A percentile compares a stretch with the other conserved stretches of the same genome.
Evolutionary conservation across 495 filamentous ascomycete species (phyloP).

Genomic region (Xylaria nigripes): DNA sequence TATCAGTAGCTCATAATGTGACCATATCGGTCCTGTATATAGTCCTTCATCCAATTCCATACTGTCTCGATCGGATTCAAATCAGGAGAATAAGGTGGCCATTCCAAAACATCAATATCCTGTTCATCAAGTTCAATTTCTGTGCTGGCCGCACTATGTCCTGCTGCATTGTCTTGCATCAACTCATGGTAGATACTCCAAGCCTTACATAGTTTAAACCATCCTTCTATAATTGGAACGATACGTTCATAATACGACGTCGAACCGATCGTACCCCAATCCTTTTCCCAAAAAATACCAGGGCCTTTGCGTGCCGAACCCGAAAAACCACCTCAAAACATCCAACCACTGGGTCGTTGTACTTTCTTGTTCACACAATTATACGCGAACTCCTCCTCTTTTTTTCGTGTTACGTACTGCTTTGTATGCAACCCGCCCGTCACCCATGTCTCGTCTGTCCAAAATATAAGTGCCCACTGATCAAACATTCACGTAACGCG

Average conservation of each 20-base stretch:
- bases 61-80: conserved; percentile 24
- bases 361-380: conserved; percentile 11
- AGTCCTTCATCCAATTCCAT: conserved; percentile 25
- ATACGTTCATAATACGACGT: conserved; percentile 16
- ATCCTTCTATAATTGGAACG: conserved; percentile 11
- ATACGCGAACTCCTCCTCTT: not conserved
- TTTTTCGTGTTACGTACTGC: conserved; percentile 12
- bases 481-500: conserved; percentile 17
- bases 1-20: not conserved
- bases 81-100: conserved; percentile 21
- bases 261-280: conserved; percentile 21
- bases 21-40: conserved; percentile 9
- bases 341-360: conserved; percentile 18
- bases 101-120: conserved; percentile 17
- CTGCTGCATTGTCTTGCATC: not conserved
- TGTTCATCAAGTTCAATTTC: not conserved
- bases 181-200: not conserved
- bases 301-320: conserved; percentile 16
- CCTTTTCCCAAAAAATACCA: conserved; percentile 28
- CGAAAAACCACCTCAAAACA: conserved; percentile 25
- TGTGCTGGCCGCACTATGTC: not conserved
- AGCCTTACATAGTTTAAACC: not conserved
- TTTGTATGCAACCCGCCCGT: conserved; percentile 7
- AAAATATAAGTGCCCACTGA: conserved; percentile 24
- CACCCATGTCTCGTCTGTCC: conserved; percentile 28